phyloP scores from a whole-genome alignment of 176 grass and related monocot genomes.

The Avena atlantica region DNA sequence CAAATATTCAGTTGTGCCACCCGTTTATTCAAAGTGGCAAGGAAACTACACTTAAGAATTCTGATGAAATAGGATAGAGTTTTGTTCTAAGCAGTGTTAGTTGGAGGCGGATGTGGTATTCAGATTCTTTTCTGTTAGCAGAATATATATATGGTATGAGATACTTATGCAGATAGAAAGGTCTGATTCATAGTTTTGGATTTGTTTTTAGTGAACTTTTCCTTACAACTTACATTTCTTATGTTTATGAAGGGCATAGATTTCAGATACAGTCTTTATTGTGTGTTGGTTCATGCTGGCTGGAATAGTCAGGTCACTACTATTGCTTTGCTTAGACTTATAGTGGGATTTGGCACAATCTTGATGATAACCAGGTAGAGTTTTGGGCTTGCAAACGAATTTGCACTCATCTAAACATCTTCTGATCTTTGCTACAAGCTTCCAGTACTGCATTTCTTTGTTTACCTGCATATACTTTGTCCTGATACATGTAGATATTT shows the following conservation, averaged over 20 bases:
- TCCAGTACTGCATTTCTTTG: not conserved
- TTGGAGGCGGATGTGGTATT: not conserved
- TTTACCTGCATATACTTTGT: not conserved
- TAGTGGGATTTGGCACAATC: slow-evolving; percentile 80
- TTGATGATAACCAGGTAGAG: slow-evolving; percentile 73
- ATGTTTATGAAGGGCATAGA: slow-evolving; percentile 63
- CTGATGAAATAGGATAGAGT: not conserved
- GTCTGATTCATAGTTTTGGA: not conserved
- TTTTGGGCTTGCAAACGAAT: slow-evolving; percentile 25
- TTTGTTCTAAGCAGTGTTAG: slow-evolving; percentile 11
- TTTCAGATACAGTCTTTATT: slow-evolving; percentile 82
- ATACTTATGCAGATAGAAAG: not conserved
- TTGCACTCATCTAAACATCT: slow-evolving; percentile 4
- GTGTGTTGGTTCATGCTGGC: slow-evolving; percentile 83
- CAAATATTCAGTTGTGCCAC: too few relatives aligned
- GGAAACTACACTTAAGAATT: not conserved
- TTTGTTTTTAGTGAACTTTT: not conserved
- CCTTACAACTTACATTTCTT: not conserved
- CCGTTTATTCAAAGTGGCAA: not conserved
- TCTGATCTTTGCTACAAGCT: not conserved
- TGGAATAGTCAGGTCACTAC: slow-evolving; percentile 82
- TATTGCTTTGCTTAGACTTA: slow-evolving; percentile 88
- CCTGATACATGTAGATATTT: not conserved
- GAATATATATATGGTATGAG: not conserved
- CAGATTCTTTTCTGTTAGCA: not conserved